A percentile compares a stretch with the other conserved stretches of the same genome.
These are phyloP conservation scores for Vanilla planifolia DNA, from an alignment of 106 monocot species.

Conservation along the genomic window DNA sequence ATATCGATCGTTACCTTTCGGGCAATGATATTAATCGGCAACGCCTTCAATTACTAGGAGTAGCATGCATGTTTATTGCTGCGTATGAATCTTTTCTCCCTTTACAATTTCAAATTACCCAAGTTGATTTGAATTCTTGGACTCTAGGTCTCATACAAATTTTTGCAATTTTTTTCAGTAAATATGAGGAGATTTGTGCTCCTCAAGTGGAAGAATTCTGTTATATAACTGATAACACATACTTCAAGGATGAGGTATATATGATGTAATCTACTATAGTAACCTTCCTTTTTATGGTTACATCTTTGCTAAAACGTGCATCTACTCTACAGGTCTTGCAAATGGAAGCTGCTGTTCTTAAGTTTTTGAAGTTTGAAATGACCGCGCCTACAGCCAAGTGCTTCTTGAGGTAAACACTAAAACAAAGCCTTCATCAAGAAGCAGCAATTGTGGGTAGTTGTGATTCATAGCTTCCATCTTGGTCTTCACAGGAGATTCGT, in stretches of 20 bases:
- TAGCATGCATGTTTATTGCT: conserved; percentile 85
- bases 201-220: conserved; percentile 95
- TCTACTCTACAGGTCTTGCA: conserved; percentile 43
- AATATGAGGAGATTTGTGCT: conserved; percentile 88
- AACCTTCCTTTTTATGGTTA: no score
- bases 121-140: no score
- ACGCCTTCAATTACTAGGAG: conserved; percentile 63
- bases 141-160: no score
- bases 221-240: conserved; percentile 83
- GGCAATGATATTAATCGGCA: conserved; percentile 72
- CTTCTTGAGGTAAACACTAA: conserved; percentile 62
- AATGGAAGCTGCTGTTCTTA: conserved; percentile 85
- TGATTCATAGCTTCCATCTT: background rate
- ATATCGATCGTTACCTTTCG: conserved; percentile 83
- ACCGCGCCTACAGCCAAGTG: conserved; percentile 69
- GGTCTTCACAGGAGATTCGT: conserved; percentile 58
- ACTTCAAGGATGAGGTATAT: conserved; percentile 71
- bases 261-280: no score
- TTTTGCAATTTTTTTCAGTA: conserved; percentile 27
- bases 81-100: conserved; percentile 27
- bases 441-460: background rate
- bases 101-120: no score
- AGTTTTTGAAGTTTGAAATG: conserved; percentile 85
- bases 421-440: background rate
- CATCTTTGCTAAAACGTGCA: no score